Percentiles rank a stretch among this genome's conserved stretches.
phyloP scores from a whole-genome alignment of 306 rosid genomes.

The Begonia peltatifolia region DNA sequence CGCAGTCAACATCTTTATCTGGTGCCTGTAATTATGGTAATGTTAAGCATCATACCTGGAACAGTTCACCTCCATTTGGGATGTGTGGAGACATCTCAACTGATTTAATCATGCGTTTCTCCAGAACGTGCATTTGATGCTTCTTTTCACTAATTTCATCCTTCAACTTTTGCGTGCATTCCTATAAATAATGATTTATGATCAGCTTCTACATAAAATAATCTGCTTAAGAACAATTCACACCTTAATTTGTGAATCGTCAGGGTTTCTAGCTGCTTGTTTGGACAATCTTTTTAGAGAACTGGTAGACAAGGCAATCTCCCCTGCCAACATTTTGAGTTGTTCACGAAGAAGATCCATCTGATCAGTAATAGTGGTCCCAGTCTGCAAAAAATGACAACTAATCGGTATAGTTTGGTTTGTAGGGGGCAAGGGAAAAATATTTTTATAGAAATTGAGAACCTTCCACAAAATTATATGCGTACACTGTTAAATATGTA shows the following conservation, averaged over 20 bases:
- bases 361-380: constrained; percentile 71
- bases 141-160: constrained; percentile 71
- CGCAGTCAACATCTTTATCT: too few species aligned
- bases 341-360: constrained; percentile 86
- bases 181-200: constrained; percentile 26
- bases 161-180: constrained; percentile 54
- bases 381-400: constrained; percentile 33
- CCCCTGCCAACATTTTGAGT: constrained; percentile 83
- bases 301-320: constrained; percentile 73
- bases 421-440: too few species aligned
- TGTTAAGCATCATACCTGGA: constrained; percentile 33
- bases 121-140: constrained; percentile 52
- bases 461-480: too few species aligned
- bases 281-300: constrained; percentile 76
- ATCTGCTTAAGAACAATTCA: constrained; percentile 15
- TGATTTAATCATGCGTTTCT: constrained; percentile 70
- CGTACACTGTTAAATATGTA: too few species aligned
- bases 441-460: too few species aligned
- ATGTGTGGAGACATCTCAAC: constrained; percentile 38
- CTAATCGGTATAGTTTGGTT: too few species aligned
- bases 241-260: constrained; percentile 52
- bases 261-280: constrained; percentile 49
- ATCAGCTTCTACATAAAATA: constrained; percentile 7
- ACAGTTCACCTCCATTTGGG: constrained; percentile 35
- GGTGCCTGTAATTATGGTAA: too few species aligned